Percentiles rank a stretch among this genome's conserved stretches.
phyloP scores from a whole-genome alignment of 2,329 filamentous ascomycete species.

The Fusarium phyllophilum region DNA sequence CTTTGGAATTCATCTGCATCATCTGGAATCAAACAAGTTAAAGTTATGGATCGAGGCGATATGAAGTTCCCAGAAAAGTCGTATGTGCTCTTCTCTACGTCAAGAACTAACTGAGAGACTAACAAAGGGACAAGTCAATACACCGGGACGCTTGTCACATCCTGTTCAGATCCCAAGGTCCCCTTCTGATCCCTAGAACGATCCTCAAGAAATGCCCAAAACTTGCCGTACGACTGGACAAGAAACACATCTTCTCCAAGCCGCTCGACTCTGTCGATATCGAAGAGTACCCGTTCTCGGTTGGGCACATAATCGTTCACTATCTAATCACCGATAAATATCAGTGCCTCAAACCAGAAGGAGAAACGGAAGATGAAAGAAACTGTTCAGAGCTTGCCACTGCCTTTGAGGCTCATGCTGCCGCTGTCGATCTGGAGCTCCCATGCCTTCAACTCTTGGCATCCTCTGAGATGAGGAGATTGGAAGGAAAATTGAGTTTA shows the following conservation, averaged over 20 bases:
- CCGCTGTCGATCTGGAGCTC: background rate
- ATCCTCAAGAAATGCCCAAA: background rate
- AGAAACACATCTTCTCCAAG: background rate
- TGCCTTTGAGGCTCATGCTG: background rate
- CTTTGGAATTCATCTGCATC: too few species aligned
- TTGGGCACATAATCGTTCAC: background rate
- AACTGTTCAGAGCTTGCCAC: background rate
- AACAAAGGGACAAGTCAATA: background rate
- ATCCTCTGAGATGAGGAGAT: background rate
- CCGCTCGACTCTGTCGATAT: background rate
- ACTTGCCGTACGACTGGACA: background rate
- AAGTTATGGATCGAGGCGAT: background rate
- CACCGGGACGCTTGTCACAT: background rate
- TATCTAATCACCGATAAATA: constrained; percentile 1
- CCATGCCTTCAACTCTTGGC: background rate
- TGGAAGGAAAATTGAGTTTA: background rate
- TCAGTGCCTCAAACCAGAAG: background rate
- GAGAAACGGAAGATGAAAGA: background rate
- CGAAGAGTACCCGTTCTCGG: background rate
- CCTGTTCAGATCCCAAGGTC: background rate
- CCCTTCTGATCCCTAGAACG: background rate
- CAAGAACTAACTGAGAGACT: background rate
- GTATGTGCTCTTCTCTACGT: background rate
- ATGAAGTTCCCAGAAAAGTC: background rate
- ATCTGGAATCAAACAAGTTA: background rate